Evolutionary conservation across 2,329 filamentous ascomycete species (phyloP).

Genomic region (Acrocalymma vagum): DNA sequence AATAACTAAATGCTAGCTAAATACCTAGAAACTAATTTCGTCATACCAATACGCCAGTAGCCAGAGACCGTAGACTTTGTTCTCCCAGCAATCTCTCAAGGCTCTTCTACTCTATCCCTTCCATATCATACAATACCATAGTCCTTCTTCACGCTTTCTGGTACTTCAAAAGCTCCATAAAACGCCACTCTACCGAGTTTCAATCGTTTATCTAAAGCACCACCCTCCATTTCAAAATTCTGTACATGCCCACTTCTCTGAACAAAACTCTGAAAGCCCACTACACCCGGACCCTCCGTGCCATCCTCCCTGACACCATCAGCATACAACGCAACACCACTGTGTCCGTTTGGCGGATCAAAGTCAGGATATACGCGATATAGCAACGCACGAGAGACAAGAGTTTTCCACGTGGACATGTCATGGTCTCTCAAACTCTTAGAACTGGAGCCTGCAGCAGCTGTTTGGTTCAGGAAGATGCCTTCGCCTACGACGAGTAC

Average conservation of each 20-base stretch:
- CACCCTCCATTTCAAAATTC: conserved; percentile 27
- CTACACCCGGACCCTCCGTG: conserved; percentile 19
- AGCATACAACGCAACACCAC: conserved; percentile 27
- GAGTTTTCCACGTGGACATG: conserved; percentile 17
- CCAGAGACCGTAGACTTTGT: no score
- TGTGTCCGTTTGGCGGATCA: conserved; percentile 28
- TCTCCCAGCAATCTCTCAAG: no score
- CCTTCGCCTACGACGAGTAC: conserved; percentile 27
- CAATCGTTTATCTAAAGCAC: conserved; percentile 18
- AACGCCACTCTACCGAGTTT: conserved; percentile 26
- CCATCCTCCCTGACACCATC: conserved; percentile 26
- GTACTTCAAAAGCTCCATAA: conserved; percentile 30
- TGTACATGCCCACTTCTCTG: conserved; percentile 23
- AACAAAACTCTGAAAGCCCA: conserved; percentile 31
- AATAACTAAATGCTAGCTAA: no score
- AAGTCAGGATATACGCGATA: conserved; percentile 29
- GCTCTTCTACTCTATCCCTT: no score
- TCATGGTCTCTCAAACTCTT: conserved; percentile 19
- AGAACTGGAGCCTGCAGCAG: neutral
- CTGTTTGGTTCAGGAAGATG: conserved; percentile 24
- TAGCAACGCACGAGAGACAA: conserved; percentile 25
- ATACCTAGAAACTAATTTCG: no score
- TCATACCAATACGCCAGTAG: no score
- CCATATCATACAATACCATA: conserved; percentile 17
- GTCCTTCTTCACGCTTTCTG: conserved; percentile 22